Base-by-base conservation (phyloP, 345 rosid species). In the Boechera stricta region DNA sequence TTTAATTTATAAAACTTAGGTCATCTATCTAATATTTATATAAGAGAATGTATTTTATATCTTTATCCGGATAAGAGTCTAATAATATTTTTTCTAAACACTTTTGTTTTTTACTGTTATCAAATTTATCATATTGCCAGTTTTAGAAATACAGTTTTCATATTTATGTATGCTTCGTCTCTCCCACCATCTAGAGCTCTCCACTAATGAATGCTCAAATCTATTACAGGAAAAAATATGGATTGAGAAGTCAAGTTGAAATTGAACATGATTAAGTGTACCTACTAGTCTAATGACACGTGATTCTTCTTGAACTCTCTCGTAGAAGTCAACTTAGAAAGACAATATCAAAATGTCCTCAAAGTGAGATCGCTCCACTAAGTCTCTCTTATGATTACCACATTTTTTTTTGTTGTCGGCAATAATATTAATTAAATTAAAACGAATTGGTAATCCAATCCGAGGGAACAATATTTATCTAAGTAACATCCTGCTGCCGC, bases 201-300 rank as follows among this genome's bases (percentile, higher is more conserved):
- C 97, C 82, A 88, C 86, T 72, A 90, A 68, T 4, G 87, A 90
- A 51, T 73, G 88, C 67, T 92, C 94, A 49, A 21, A 89, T 87
- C 95, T 88, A 80, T 54, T 61, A 48, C 47, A 60, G 80, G 75
- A 32, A 69, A 49, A 36, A 7, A 1, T 11, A 13, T 32, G 2
- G 54, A 61, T 61, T 53, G 58, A 69, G 75, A 69, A 69, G 57
- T 24, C 80, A 69, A 69, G 44, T 69, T 76, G 70, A 69, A 76
- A 41, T 69, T 61, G 80, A 61, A 69, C 61, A 52, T 18, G 45
- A 41, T 15, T 32, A 41, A 21, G 24, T 21, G 24, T 61, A 54
- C 79, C 69, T 68, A 61, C 51, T 52, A 41, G 69, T 68, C 42
- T 38, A 42, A 21, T 69, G 80, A 41, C 75, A 69, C 64, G 69